phyloP scores from a whole-genome alignment of 1,284 basidiomycete species.

The Microbotryum saponariae region DNA sequence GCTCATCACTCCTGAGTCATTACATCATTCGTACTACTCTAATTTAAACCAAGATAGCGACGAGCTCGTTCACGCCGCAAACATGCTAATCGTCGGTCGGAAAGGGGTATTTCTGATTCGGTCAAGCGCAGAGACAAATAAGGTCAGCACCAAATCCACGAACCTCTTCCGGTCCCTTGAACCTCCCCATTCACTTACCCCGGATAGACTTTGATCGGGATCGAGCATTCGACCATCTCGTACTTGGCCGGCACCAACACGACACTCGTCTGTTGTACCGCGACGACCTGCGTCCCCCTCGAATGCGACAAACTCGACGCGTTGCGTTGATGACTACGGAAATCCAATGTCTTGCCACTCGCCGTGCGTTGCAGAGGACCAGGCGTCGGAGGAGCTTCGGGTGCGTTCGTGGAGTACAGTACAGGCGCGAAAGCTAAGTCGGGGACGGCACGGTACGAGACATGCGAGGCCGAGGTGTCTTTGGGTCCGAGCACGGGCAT shows the following conservation, averaged over 20 bases:
- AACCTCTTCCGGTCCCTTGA: too few species aligned
- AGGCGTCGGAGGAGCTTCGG: slow-evolving; percentile 17
- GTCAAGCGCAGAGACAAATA: background rate
- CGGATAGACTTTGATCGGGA: slow-evolving; percentile 78
- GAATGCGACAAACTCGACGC: slow-evolving; percentile 7
- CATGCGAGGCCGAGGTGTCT: slow-evolving; percentile 19
- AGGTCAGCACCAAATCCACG: background rate
- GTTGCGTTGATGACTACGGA: background rate
- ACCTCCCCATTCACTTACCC: slow-evolving; percentile 36
- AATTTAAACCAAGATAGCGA: background rate
- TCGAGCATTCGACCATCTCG: slow-evolving; percentile 82
- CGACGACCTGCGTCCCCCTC: slow-evolving; percentile 4
- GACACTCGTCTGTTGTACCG: slow-evolving; percentile 37
- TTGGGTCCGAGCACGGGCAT: slow-evolving; percentile 29
- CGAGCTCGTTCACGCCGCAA: slow-evolving; percentile 49
- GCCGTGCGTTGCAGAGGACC: slow-evolving; percentile 30
- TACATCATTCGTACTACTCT: background rate
- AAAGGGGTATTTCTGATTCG: slow-evolving; percentile 65
- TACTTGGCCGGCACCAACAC: slow-evolving; percentile 53
- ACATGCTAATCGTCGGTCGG: slow-evolving; percentile 65
- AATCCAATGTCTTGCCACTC: slow-evolving; percentile 10
- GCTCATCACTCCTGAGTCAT: too few species aligned
- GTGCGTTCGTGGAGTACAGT: slow-evolving; percentile 23
- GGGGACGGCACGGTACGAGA: slow-evolving; percentile 36
- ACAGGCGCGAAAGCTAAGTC: slow-evolving; percentile 37